Evolutionary conservation across 208 protist genomes (phyloP), one percentile per base, ranked within the genome.

Genomic region (Trypanosoma congolense): DNA sequence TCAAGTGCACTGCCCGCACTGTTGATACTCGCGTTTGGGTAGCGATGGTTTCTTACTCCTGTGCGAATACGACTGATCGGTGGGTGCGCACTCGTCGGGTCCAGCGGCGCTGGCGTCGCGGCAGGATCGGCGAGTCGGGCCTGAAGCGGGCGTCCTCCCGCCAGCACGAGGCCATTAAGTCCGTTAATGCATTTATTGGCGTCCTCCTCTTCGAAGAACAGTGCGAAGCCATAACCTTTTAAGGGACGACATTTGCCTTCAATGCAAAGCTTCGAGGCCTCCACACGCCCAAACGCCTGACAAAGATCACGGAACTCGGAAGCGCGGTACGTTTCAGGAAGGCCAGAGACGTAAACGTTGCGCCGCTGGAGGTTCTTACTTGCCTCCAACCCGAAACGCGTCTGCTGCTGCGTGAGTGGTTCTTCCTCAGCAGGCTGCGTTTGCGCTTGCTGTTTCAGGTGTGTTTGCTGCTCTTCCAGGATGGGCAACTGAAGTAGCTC

Each of bases 331-430:
- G 35, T 60, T 6, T 75, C 53, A 0, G 81, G 74, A 28, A 89
- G 66, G 31, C 77, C 77, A 10, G 71, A 83, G 63, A 89, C 68
- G 61, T 89, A 89, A 50, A 89, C 81, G 52, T 89, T 89, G 61
- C 80, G 75, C n/a, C 61, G 73, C 50, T 83, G 80, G 18, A 87
- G 69, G 2, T 29, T 30, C 26, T 69, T 77, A 22, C 30, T 55
- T 3, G 14, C 21, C 3, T 62, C 43, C 14, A 14, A 38, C 38
- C 44, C 22, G 14, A 26, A 26, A 10, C 44, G 19, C n/a, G n/a
- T 2, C 40, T 14, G 29, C 21, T 6, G 3, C 28, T 0, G 31
- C 21, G 2, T 22, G 36, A 10, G 29, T 30, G 1, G 38, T 42
- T 42, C 47, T 10, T 25, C 25, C 3, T 25, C 41, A 4, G 48